Conservation (phyloP, 1,284 basidiomycete species). For the Rhodotorula sp. region DNA sequence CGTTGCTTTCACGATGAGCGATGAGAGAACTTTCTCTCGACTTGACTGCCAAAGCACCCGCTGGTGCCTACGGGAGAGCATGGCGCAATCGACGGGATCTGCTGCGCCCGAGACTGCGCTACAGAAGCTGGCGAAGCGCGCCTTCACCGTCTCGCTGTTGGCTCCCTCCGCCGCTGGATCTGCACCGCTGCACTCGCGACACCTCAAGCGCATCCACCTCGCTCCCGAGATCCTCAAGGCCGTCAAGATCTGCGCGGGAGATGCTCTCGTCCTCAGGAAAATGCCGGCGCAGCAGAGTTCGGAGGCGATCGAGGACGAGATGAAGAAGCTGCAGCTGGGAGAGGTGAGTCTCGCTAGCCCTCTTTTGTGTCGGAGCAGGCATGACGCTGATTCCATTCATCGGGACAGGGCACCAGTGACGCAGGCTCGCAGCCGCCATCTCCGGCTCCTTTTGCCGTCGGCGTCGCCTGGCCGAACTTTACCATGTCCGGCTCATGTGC, state of each 20-base stretch:
- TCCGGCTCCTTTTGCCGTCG: slow-evolving; percentile 33
- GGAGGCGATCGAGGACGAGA: slow-evolving; percentile 26
- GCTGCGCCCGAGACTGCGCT: slow-evolving; percentile 15
- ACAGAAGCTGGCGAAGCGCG: slow-evolving; percentile 28
- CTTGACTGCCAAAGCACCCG: too few species aligned
- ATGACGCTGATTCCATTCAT: not conserved
- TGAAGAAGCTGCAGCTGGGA: slow-evolving; percentile 25
- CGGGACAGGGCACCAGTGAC: not conserved
- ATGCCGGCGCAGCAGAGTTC: slow-evolving; percentile 56
- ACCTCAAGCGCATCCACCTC: slow-evolving; percentile 59
- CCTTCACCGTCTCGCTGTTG: slow-evolving; percentile 21
- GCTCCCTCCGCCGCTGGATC: not conserved
- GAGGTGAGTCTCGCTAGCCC: slow-evolving; percentile 22
- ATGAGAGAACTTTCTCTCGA: not conserved
- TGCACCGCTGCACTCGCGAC: slow-evolving; percentile 25
- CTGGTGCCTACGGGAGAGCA: not conserved
- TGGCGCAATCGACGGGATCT: not conserved
- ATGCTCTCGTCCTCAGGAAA: slow-evolving; percentile 61
- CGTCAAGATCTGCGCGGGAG: slow-evolving; percentile 65
- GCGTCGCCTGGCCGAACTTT: slow-evolving; percentile 46
- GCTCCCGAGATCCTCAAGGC: slow-evolving; percentile 64
- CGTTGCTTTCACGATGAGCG: not conserved
- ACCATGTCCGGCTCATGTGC: slow-evolving; percentile 35
- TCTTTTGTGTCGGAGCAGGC: not conserved
- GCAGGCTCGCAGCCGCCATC: not conserved